A percentile compares a stretch with the other conserved stretches of the same genome.
These are phyloP conservation scores for Penicillium sp. DNA, from an alignment of 2,329 filamentous ascomycete species.

Conservation along the genomic window DNA sequence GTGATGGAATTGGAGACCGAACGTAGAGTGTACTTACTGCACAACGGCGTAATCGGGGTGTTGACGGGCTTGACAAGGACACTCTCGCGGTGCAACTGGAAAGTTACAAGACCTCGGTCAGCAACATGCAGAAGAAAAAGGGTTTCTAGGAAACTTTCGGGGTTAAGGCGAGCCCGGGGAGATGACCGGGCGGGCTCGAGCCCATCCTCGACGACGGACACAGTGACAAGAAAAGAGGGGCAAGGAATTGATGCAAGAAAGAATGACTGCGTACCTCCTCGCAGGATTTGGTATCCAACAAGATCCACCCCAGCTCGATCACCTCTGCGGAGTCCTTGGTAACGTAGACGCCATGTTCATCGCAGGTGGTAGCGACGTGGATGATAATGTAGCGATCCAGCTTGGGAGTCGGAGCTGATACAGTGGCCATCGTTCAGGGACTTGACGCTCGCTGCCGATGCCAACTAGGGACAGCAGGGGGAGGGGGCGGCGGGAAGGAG, in stretches of 20 bases:
- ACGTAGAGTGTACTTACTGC: constrained; percentile 73
- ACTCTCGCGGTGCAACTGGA: constrained; percentile 88
- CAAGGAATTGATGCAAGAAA: constrained; percentile 13
- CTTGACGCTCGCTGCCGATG: constrained; percentile 23
- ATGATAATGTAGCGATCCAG: constrained; percentile 98
- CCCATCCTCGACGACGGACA: background rate
- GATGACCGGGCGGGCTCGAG: constrained; percentile 6
- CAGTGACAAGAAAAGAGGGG: constrained; percentile 8
- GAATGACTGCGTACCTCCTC: constrained; percentile 74
- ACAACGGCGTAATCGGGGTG: constrained; percentile 96
- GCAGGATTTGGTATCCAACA: constrained; percentile 87
- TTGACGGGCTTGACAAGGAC: constrained; percentile 98
- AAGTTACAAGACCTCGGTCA: constrained; percentile 26
- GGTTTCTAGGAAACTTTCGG: constrained; percentile 23
- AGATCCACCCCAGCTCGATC: constrained; percentile 98
- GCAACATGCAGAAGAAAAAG: constrained; percentile 27
- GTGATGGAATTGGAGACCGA: constrained; percentile 18
- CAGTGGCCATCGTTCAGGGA: constrained; percentile 47
- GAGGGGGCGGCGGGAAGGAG: constrained; percentile 25
- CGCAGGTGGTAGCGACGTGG: constrained; percentile 97
- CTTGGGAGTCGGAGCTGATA: constrained; percentile 64
- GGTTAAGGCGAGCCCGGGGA: background rate
- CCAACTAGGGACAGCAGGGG: constrained; percentile 35
- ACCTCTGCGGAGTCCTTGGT: constrained; percentile 99
- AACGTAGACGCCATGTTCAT: constrained; percentile 98